Conservation (phyloP, 2,329 filamentous ascomycete species). For the Fusarium begoniae region DNA sequence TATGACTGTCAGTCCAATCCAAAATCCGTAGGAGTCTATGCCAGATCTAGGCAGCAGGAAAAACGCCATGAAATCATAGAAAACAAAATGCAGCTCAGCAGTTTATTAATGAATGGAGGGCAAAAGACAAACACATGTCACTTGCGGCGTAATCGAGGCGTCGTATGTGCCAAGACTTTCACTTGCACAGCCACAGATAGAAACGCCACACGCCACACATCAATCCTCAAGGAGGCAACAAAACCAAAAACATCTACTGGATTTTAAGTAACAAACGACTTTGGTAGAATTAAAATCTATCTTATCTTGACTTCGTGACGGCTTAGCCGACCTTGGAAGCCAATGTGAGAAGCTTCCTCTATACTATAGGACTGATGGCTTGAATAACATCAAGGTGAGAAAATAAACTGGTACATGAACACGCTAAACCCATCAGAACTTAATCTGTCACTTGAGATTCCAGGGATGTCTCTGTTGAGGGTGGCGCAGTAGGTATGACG, state of each 20-base stretch:
- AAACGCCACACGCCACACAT: constrained; percentile 1
- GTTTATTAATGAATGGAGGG: not conserved
- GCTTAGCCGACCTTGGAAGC: fast-evolving
- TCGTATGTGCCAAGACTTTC: not conserved
- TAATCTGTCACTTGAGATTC: not conserved
- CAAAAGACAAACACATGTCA: not conserved
- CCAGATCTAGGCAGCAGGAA: not conserved
- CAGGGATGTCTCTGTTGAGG: not conserved
- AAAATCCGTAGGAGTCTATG: not conserved
- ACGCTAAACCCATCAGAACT: not conserved
- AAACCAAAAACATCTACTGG: not conserved
- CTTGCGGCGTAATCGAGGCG: not conserved
- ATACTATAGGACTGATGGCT: not conserved
- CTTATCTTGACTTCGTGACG: fast-evolving
- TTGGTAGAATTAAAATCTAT: no score
- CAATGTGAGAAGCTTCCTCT: not conserved
- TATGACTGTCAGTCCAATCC: not conserved
- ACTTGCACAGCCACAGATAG: not conserved
- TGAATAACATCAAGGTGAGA: fast-evolving
- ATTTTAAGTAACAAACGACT: not conserved
- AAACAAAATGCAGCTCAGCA: fast-evolving
- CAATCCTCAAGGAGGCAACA: not conserved
- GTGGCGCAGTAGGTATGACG: constrained; percentile 31
- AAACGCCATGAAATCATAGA: not conserved
- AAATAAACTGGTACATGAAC: not conserved